Base-by-base conservation (phyloP, 2,329 filamentous ascomycete species). In the Aspergillus transmontanensis region DNA sequence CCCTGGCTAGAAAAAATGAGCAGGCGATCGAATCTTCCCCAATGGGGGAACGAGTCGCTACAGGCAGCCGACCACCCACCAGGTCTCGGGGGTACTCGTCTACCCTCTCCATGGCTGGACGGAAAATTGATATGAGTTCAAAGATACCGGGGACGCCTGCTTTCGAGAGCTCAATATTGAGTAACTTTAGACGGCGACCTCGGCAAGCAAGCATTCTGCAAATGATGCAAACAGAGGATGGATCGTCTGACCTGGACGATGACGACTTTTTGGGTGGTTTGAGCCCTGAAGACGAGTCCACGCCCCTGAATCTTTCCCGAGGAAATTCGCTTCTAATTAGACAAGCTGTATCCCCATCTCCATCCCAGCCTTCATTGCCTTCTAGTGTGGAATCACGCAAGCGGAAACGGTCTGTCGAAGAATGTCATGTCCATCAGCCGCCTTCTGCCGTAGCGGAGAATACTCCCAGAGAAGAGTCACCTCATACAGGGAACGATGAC, bases 151-250 rank as follows among this genome's bases (percentile, higher is more conserved):
- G 75, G 12, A 81, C 80, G 10, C 80, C 80, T 45, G 76, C 72
- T 6, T 79, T 77, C 59, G 79, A 81, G 57, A 78, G 70, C 59
- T 82, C 79, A 4, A 73, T 81, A 59, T 61, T 82, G 60, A 80
- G 78, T 64, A 79, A 80, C 64, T 82, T 82, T 64, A 77, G 79
- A 59, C 74, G 77, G 43, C 71, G 80, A 36, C 76, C 79, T 14
- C 76, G 80, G 64, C 80, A 82, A 62, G 76, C 78, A 28, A 82
- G 80, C 68, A 79, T 82, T 55, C 70, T 82, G 9, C 78, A 80
- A 41, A 76, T 81, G 73, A 78, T 81, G 75, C 77, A 80, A 48
- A 75, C 75, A 19, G 77, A 79, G 39, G 77, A 78, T 62, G 72
- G 68, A n/a, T 76, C 76, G 28, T 76, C 76, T 30, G 75, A 78